Evolutionary conservation across 1,139 yeast species (phyloP), one percentile per base, ranked within the genome.

Genomic region (Debaryomyces nepalensis): DNA sequence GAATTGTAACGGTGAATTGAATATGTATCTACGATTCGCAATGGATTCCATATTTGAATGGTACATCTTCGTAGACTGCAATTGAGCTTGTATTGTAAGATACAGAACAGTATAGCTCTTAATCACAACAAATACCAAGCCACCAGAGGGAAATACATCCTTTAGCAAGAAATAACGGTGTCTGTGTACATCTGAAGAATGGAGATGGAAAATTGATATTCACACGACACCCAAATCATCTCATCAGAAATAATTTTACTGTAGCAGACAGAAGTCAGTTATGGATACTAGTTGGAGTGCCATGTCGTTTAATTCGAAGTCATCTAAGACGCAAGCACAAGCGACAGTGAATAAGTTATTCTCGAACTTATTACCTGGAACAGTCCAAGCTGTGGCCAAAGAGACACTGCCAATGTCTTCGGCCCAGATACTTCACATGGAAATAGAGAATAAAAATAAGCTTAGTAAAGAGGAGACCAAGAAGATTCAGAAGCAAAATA

Each of bases 311-410:
- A 54, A 48, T 30, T 66, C 73, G 7, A 52, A 53, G 6, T 42
- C 63, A 23, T 63, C 76, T 6, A 61, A 62, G 50, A 48, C 52
- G 20, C 70, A 63, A 51, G 72, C 77, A 2, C 58, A 63, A 44
- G 52, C 66, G 22, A 63, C 79, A 1, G 75, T 75, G n/a, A 66
- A 65, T 42, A 71, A 63, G 51, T 64, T 76, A 11, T 61, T 75
- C 27, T 66, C 68, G 24, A 55, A 57, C 37, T 63, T 74, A n/a
- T 61, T 75, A 19, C 79, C 79, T 1, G 71, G 70, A 10, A 45
- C 53, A 5, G 44, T 51, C 6, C 39, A 42, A 6, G 45, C 45
- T 10, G 30, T 31, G 6, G 16, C 29, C 20, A 38, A 42, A 12
- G 38, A 39, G 26, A 43, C 37, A 30, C 33, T 34, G 14, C 11